Evolutionary conservation across 768 basidiomycete genomes (phyloP).

Genomic region (Rhodotorula paludigena): DNA sequence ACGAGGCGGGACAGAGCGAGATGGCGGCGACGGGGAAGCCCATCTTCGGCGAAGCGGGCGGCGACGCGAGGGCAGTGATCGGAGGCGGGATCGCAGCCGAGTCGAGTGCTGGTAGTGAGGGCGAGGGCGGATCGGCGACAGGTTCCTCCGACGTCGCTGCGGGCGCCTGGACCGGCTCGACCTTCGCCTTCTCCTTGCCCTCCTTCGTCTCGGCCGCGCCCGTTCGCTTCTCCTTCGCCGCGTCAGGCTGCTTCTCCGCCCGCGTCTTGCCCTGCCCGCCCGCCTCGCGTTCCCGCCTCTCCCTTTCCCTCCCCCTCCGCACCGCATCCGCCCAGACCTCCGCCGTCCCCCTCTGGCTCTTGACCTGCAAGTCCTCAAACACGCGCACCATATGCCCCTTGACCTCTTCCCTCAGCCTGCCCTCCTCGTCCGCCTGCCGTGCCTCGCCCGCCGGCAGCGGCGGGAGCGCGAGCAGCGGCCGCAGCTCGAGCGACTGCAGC

Average conservation of each 20-base stretch:
- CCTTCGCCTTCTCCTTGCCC: not conserved
- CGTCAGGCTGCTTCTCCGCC: not conserved
- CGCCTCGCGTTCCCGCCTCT: not conserved
- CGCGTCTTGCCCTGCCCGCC: not conserved
- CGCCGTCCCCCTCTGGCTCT: constrained; percentile 7
- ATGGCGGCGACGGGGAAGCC: not conserved
- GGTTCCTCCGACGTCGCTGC: not conserved
- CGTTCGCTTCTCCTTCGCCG: not conserved
- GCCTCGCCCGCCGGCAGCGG: not conserved
- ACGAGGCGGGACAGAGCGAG: not conserved
- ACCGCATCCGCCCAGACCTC: constrained; percentile 18
- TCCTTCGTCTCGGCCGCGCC: not conserved
- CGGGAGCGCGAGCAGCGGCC: not conserved
- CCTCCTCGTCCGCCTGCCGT: not conserved
- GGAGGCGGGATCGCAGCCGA: not conserved
- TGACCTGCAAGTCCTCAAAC: constrained; percentile 27
- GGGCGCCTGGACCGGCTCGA: not conserved
- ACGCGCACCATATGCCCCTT: not conserved
- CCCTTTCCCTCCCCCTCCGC: not conserved
- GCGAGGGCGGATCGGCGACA: not conserved
- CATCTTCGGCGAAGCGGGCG: not conserved
- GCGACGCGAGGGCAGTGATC: not conserved
- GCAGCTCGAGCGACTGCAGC: constrained; percentile 22
- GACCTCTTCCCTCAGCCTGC: not conserved
- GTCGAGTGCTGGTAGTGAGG: not conserved